Evolutionary conservation across 352 stramenopile species (phyloP).

Genomic region (Phytophthora sojae): DNA sequence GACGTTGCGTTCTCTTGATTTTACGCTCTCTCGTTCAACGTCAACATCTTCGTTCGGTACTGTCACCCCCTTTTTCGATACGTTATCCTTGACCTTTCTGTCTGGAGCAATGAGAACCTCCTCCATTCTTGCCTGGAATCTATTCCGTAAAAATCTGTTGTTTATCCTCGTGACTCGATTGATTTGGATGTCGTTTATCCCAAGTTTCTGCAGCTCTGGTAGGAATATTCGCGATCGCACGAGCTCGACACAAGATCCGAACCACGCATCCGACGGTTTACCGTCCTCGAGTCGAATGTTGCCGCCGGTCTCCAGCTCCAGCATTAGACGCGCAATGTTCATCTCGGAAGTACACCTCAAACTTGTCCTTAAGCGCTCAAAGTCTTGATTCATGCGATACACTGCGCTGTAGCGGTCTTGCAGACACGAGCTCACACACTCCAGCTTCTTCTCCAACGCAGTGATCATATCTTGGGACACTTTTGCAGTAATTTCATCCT

Average conservation of each 20-base stretch:
- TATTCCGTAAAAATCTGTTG: constrained; percentile 89
- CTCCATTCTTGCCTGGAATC: constrained; percentile 51
- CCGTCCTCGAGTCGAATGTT: no score
- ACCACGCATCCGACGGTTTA: constrained; percentile 84
- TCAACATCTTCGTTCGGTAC: constrained; percentile 45
- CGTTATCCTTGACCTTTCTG: constrained; percentile 76
- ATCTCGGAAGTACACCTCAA: constrained; percentile 71
- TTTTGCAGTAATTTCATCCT: constrained; percentile 8
- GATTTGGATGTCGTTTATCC: constrained; percentile 73
- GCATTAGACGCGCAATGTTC: constrained; percentile 80
- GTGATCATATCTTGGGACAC: constrained; percentile 20
- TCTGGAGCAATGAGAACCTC: constrained; percentile 71
- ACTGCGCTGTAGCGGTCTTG: constrained; percentile 47
- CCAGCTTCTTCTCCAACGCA: constrained; percentile 50
- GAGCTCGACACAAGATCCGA: constrained; percentile 81
- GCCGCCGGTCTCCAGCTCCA: constrained; percentile 92
- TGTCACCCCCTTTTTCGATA: constrained; percentile 82
- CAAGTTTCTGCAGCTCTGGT: constrained; percentile 60
- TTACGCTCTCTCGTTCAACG: constrained; percentile 15
- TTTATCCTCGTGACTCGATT: constrained; percentile 89
- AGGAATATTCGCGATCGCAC: constrained; percentile 76
- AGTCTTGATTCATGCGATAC: constrained; percentile 70
- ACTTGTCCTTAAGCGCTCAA: constrained; percentile 50
- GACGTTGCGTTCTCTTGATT: not conserved
- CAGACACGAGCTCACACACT: constrained; percentile 49